These are phyloP conservation scores for Saccharomycopsis vini DNA, from an alignment of 805 yeast species.

Conservation along the genomic window DNA sequence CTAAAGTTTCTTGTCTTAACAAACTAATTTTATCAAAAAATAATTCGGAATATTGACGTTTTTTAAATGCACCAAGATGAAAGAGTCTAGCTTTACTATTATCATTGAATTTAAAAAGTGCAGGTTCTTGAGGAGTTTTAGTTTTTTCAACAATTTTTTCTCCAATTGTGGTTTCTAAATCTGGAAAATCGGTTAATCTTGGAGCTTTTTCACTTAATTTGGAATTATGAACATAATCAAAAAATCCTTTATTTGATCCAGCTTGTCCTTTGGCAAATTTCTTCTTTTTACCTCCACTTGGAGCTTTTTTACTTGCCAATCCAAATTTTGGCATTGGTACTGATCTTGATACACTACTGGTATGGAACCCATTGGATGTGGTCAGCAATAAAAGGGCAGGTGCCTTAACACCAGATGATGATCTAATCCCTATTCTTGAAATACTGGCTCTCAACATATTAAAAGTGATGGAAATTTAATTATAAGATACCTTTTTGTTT, in stretches of 20 bases:
- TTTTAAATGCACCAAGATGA: constrained; percentile 55
- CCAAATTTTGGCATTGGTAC: constrained; percentile 2
- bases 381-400: no score
- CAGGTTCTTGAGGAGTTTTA: constrained; percentile 17
- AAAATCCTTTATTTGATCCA: constrained; percentile 12
- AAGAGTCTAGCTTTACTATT: constrained; percentile 35
- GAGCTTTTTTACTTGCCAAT: not conserved
- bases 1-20: constrained; percentile 41
- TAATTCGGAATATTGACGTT: constrained; percentile 59
- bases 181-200: not conserved
- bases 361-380: no score
- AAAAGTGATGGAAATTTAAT: no score
- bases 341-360: not conserved
- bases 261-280: constrained; percentile 7
- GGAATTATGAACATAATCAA: constrained; percentile 14
- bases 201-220: constrained; percentile 5
- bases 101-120: constrained; percentile 34
- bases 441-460: no score
- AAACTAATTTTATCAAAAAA: constrained; percentile 53
- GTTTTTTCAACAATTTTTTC: no score
- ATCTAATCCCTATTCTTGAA: no score
- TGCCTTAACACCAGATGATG: no score
- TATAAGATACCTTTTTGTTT: no score
- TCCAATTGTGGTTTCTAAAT: not conserved
- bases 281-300: constrained; percentile 2